These are phyloP conservation scores for Aureobasidium vineae DNA, from an alignment of 2,329 filamentous ascomycete genomes.

Conservation along the genomic window DNA sequence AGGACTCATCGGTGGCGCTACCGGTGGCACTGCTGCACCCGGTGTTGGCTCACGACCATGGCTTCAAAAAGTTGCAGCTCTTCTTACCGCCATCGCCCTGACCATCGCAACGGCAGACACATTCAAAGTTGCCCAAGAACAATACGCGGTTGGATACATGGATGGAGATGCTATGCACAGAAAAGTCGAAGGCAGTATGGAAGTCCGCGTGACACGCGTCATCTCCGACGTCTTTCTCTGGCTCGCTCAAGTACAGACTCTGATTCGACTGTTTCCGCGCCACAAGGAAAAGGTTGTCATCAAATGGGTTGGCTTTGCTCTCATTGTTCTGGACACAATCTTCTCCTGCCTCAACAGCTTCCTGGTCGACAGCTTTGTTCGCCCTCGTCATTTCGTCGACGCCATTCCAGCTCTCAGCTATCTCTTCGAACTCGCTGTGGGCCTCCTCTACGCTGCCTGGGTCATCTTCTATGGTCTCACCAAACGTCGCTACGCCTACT, in stretches of 20 bases:
- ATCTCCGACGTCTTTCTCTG: constrained; percentile 96
- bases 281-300: constrained; percentile 98
- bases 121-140: constrained; percentile 75
- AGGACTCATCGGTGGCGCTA: constrained; percentile 81
- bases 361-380: constrained; percentile 56
- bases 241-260: constrained; percentile 94
- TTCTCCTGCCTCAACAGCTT: constrained; percentile 95
- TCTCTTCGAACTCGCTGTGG: constrained; percentile 82
- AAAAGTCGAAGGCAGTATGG: constrained; percentile 76
- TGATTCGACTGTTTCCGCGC: constrained; percentile 92
- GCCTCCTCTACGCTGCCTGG: constrained; percentile 86
- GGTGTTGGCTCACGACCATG: constrained; percentile 89
- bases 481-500: constrained; percentile 87
- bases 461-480: constrained; percentile 92
- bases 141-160: constrained; percentile 76
- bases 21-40: constrained; percentile 63
- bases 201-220: constrained; percentile 85
- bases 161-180: constrained; percentile 74
- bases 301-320: constrained; percentile 95
- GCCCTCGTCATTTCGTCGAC: constrained; percentile 76
- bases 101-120: constrained; percentile 93
- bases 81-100: constrained; percentile 72
- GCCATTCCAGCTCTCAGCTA: constrained; percentile 90
- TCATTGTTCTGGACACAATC: constrained; percentile 85
- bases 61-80: constrained; percentile 71